Conservation (phyloP, 148 eudicot species). For the Linanthus parryae region DNA sequence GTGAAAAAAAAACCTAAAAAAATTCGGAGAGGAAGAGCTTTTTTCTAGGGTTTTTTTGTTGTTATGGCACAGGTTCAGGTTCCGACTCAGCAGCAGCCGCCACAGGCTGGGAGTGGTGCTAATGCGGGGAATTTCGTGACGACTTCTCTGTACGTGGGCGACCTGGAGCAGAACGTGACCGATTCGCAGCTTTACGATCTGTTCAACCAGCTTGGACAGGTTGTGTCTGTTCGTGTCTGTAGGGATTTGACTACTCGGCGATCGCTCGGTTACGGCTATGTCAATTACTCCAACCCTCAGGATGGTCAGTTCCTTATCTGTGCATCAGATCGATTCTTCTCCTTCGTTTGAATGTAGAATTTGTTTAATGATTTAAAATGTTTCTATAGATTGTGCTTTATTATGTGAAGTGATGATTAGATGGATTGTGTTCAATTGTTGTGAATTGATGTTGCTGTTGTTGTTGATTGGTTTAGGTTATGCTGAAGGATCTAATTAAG, state of each 20-base stretch:
- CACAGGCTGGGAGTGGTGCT: conserved; percentile 27
- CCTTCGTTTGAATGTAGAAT: background rate
- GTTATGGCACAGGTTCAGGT: conserved; percentile 53
- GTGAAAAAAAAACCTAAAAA: background rate
- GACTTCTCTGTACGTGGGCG: conserved; percentile 68
- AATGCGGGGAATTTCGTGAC: conserved; percentile 31
- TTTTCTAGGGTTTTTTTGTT: conserved; percentile 12
- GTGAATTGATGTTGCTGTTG: background rate
- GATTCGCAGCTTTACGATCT: conserved; percentile 59
- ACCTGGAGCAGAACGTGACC: conserved; percentile 49
- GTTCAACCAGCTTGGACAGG: conserved; percentile 55
- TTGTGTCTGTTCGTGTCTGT: conserved; percentile 67
- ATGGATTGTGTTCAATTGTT: background rate
- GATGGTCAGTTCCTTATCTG: conserved; percentile 39
- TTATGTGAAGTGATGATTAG: background rate
- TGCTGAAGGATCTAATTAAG: background rate
- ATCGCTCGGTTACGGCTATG: conserved; percentile 77
- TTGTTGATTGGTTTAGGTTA: background rate
- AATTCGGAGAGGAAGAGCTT: background rate
- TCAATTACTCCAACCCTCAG: conserved; percentile 47
- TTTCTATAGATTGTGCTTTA: background rate
- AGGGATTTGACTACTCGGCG: conserved; percentile 44
- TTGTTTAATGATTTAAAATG: background rate
- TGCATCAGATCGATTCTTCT: background rate
- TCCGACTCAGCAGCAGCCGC: conserved; percentile 20